phyloP scores from a whole-genome alignment of 768 basidiomycete species.

The Rubroboletus satanas region DNA sequence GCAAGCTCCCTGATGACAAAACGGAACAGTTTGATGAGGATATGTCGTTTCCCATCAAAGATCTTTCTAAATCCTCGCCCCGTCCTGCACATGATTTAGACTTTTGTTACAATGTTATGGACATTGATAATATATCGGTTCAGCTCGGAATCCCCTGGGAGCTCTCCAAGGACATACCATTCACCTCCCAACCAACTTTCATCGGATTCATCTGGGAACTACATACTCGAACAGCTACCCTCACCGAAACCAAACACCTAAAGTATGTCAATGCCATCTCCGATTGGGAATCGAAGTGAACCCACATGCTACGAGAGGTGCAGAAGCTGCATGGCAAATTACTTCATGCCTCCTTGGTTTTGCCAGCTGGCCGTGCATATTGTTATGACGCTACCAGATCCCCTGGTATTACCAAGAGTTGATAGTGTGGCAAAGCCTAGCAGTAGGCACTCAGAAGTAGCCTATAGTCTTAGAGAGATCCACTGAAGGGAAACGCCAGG shows the following conservation, averaged over 20 bases:
- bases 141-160: background rate
- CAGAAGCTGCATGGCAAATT: slow-evolving; percentile 4
- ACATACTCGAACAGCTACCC: fast-evolving
- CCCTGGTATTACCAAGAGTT: too few species aligned
- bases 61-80: fast-evolving
- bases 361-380: slow-evolving; percentile 26
- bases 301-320: background rate
- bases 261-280: background rate
- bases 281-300: fast-evolving
- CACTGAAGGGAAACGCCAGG: too few species aligned
- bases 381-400: too few species aligned
- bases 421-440: too few species aligned
- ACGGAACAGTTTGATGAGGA: background rate
- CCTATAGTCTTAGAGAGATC: too few species aligned
- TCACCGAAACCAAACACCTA: background rate
- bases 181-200: background rate
- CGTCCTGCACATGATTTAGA: fast-evolving
- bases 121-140: background rate
- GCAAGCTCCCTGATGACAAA: background rate
- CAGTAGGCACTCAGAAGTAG: too few species aligned
- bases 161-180: background rate
- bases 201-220: background rate
- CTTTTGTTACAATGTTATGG: background rate
- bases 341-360: slow-evolving; percentile 27
- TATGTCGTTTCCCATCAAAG: background rate